Conservation (phyloP, 768 basidiomycete species). For the Termitomyces sp. region DNA sequence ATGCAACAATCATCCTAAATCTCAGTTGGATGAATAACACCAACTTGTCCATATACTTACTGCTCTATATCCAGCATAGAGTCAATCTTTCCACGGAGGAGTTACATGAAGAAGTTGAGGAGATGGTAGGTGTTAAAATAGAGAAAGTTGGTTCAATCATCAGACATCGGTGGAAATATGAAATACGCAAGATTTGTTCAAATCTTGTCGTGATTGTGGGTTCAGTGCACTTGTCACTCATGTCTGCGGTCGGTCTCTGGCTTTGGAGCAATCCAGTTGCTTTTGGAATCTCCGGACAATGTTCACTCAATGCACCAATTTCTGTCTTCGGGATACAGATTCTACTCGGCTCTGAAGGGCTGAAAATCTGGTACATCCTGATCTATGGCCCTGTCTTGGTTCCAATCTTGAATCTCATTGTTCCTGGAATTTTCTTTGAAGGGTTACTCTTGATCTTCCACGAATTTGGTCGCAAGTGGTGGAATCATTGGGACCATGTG, state of each 20-base stretch:
- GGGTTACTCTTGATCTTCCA: background rate
- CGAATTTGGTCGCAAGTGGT: background rate
- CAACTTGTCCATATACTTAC: background rate
- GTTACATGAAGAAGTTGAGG: background rate
- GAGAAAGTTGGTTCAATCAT: background rate
- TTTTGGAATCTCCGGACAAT: background rate
- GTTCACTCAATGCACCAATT: background rate
- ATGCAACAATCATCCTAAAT: background rate
- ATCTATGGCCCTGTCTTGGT: background rate
- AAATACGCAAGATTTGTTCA: background rate
- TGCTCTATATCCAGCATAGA: background rate
- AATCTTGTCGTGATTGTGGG: background rate
- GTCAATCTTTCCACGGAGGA: background rate
- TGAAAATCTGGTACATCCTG: background rate
- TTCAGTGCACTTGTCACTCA: background rate
- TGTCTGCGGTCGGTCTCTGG: background rate
- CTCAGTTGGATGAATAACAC: background rate
- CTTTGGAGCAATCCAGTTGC: background rate
- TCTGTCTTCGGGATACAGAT: background rate
- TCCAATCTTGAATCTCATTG: background rate
- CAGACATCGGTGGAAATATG: background rate
- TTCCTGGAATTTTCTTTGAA: background rate
- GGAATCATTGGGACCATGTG: background rate
- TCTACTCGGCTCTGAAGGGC: background rate
- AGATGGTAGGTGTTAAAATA: background rate